Evolutionary conservation across 2,329 filamentous ascomycete genomes (phyloP).

Genomic region (Fusarium heterosporum): DNA sequence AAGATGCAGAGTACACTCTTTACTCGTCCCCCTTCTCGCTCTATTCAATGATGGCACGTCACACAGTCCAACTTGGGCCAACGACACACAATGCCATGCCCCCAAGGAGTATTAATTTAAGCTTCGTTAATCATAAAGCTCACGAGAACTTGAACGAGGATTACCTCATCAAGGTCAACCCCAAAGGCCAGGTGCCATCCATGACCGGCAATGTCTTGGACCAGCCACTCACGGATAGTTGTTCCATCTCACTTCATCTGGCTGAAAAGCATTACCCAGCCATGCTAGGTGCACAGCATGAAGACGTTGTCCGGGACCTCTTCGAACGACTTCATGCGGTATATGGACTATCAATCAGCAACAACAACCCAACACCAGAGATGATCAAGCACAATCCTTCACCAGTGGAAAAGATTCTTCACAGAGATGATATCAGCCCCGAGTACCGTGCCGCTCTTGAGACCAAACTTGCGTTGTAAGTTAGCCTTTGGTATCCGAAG

Average conservation of each 20-base stretch:
- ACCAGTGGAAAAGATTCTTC: constrained; percentile 11
- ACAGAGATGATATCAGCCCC: constrained; percentile 11
- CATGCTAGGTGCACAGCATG: constrained; percentile 8
- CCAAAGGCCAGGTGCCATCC: constrained; percentile 23
- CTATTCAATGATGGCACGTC: constrained; percentile 30
- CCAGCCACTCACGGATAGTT: constrained; percentile 21
- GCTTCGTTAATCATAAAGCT: constrained; percentile 18
- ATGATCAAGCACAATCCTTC: constrained; percentile 21
- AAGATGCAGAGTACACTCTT: constrained; percentile 23
- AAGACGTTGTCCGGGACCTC: background rate
- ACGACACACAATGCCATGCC: constrained; percentile 1
- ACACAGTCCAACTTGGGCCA: constrained; percentile 21
- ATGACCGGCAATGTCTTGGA: constrained; percentile 19
- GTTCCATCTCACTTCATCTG: constrained; percentile 21
- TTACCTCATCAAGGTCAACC: constrained; percentile 21
- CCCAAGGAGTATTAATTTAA: constrained; percentile 7
- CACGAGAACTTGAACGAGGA: constrained; percentile 13
- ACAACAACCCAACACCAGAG: constrained; percentile 15
- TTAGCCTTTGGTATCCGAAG: background rate
- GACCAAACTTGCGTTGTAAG: constrained; percentile 19
- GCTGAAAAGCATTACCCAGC: constrained; percentile 29
- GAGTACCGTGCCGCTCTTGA: constrained; percentile 15
- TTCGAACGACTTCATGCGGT: constrained; percentile 16
- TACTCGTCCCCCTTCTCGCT: constrained; percentile 29
- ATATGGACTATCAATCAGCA: constrained; percentile 20